Percentiles rank a stretch among this genome's conserved stretches.
Conservation (phyloP, 2,329 filamentous ascomycete species). For the Hypoxylon sp. region DNA sequence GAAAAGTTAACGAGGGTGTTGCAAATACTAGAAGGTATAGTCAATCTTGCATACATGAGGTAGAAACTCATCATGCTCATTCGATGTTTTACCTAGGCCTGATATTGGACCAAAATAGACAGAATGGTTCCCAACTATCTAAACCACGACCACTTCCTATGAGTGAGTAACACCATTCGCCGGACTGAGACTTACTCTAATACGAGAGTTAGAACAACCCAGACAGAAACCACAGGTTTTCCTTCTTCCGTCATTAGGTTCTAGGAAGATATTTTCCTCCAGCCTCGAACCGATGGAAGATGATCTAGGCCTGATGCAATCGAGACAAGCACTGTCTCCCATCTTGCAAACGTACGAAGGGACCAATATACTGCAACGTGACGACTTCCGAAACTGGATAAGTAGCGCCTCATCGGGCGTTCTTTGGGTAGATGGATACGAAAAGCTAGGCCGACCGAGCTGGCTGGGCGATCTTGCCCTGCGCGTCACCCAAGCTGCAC, state of each 20-base stretch:
- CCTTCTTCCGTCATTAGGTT: not conserved
- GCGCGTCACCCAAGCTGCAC: conserved; percentile 2
- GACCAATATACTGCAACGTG: not conserved
- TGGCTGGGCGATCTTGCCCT: conserved; percentile 1
- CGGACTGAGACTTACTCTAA: not conserved
- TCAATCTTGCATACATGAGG: no score
- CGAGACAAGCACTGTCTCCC: not conserved
- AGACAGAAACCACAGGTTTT: not conserved
- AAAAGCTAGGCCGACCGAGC: conserved; percentile 3
- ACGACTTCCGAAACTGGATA: not conserved
- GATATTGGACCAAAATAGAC: not conserved
- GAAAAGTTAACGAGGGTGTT: not conserved
- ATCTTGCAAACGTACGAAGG: not conserved
- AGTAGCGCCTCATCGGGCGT: not conserved
- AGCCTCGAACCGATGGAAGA: not conserved
- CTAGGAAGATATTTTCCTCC: not conserved
- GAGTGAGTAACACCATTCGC: not conserved
- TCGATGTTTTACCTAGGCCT: no score
- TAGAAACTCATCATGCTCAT: no score
- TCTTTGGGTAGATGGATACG: conserved; percentile 3
- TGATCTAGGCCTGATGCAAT: not conserved
- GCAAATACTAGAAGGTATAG: not conserved
- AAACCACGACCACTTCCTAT: not conserved
- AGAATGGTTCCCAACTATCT: not conserved
- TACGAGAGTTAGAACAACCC: not conserved